Percentiles rank a stretch among this genome's conserved stretches.
phyloP scores from a whole-genome alignment of 2,329 filamentous ascomycete species.

The Calonectria leucothoes region DNA sequence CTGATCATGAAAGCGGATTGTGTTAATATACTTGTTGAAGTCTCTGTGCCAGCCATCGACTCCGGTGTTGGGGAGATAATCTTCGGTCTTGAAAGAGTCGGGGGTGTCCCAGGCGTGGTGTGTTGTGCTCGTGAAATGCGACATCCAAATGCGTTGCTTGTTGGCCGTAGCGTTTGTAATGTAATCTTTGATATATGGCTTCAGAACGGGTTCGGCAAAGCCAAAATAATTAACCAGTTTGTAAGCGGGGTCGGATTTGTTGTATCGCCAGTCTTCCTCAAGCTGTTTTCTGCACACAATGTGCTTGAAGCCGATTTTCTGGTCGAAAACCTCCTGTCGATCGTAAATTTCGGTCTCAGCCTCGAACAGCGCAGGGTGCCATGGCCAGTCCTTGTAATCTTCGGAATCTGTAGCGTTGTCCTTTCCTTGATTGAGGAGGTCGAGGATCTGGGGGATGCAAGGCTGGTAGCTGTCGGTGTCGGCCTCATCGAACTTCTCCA shows the following conservation, averaged over 20 bases:
- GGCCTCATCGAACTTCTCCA: slow-evolving; percentile 57
- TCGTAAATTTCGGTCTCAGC: slow-evolving; percentile 50
- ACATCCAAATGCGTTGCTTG: slow-evolving; percentile 49
- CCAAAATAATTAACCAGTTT: slow-evolving; percentile 49
- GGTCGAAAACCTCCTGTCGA: slow-evolving; percentile 48
- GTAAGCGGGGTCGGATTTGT: slow-evolving; percentile 35
- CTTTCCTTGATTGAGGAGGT: slow-evolving; percentile 47
- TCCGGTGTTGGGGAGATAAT: slow-evolving; percentile 41
- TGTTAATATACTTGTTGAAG: slow-evolving; percentile 49
- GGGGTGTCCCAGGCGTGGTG: slow-evolving; percentile 47
- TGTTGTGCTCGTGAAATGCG: slow-evolving; percentile 51
- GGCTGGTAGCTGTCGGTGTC: slow-evolving; percentile 57
- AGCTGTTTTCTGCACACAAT: slow-evolving; percentile 46
- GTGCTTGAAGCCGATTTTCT: slow-evolving; percentile 46
- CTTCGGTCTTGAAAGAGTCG: slow-evolving; percentile 32
- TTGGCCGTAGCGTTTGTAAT: slow-evolving; percentile 47
- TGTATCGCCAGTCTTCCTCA: slow-evolving; percentile 35
- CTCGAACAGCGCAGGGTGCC: slow-evolving; percentile 49
- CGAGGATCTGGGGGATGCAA: slow-evolving; percentile 54
- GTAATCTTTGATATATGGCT: slow-evolving; percentile 47
- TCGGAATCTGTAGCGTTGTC: slow-evolving; percentile 26
- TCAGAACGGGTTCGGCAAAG: slow-evolving; percentile 45
- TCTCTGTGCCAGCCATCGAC: slow-evolving; percentile 43
- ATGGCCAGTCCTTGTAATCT: slow-evolving; percentile 44
- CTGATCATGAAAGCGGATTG: slow-evolving; percentile 46